These are phyloP conservation scores for Uronychia binucleata DNA, from an alignment of 73 alveolate genomes.

Conservation along the genomic window DNA sequence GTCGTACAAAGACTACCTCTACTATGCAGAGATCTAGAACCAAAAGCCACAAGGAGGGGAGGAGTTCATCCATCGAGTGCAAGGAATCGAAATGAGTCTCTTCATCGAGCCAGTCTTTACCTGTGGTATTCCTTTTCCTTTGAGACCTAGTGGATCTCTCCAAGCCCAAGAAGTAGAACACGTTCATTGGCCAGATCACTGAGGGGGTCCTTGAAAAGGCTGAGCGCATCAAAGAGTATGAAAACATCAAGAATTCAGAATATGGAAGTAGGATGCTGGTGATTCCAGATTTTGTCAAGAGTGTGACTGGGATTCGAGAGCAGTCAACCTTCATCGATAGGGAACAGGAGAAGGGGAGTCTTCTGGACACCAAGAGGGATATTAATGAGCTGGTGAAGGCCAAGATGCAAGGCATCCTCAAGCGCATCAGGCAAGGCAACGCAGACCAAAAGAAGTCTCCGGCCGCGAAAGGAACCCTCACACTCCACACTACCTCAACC, in stretches of 20 bases:
- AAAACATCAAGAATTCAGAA: not conserved
- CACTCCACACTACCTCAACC: too few relatives aligned
- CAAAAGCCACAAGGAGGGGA: not conserved
- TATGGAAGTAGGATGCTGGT: not conserved
- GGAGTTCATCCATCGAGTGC: conserved; percentile 13
- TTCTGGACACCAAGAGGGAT: not conserved
- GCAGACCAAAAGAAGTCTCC: too few relatives aligned
- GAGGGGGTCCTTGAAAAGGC: not conserved
- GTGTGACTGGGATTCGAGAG: not conserved
- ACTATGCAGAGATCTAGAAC: not conserved
- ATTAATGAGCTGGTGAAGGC: too few relatives aligned
- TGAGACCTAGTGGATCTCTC: not conserved
- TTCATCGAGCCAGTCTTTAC: conserved; percentile 14
- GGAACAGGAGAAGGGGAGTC: not conserved
- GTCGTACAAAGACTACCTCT: not conserved
- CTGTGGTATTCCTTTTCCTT: not conserved
- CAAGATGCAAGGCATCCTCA: too few relatives aligned
- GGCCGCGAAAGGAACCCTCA: too few relatives aligned
- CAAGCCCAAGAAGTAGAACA: not conserved
- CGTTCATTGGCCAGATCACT: not conserved
- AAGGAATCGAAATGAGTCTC: conserved; percentile 27
- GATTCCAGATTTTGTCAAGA: not conserved
- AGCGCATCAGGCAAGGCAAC: too few relatives aligned
- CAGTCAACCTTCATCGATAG: not conserved
- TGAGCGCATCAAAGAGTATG: not conserved